Evolutionary conservation across 2,329 filamentous ascomycete species (phyloP), one percentile per base, ranked within the genome.

Genomic region (Aspergillus sp.): DNA sequence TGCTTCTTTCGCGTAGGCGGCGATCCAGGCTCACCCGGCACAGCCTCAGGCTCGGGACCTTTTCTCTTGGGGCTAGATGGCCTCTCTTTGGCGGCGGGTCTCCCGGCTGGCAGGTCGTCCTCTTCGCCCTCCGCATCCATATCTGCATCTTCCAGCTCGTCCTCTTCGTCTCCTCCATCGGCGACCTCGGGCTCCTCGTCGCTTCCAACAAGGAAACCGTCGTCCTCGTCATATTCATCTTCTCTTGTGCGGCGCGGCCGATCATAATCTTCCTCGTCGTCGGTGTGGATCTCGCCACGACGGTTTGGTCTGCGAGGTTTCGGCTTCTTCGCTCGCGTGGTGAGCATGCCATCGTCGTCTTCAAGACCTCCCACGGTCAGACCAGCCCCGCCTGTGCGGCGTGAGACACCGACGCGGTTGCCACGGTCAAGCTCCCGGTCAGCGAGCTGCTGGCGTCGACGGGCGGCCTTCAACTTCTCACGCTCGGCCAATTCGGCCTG

Each of bases 161-260:
- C 58, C 29, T 63, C 61, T 8, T 66, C 65, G 4, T 60, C 62
- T 14, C 63, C 63, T 15, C 59, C 58, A 6, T 58, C 65, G 11
- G 57, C 62, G 19, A 66, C 48, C 37, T 69, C 66, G 2, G 57
- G 51, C 29, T 69, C 66, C 45, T 69, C 66, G 30, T 69, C 66
- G 29, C 63, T 67, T 11, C 57, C 58, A 15, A 66, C 66, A 32
- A 89, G 77, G 60, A 89, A 89, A 33, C 81, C 82, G 50, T 88
- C 83, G 29, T 83, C 80, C 49, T 82, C 80, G 52, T 89, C 83
- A 49, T 88, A 88, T 48, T 88, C 80, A 59, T 93, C 81, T 56
- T 86, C 77, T 54, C 82, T 80, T 60, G 57, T 65, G 15, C 63
- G 57, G 3, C 60, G 55, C 26, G 64, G 56, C 15, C 62, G 58